phyloP scores from a whole-genome alignment of 441 rosid genomes.

The Adansonia gregorii region DNA sequence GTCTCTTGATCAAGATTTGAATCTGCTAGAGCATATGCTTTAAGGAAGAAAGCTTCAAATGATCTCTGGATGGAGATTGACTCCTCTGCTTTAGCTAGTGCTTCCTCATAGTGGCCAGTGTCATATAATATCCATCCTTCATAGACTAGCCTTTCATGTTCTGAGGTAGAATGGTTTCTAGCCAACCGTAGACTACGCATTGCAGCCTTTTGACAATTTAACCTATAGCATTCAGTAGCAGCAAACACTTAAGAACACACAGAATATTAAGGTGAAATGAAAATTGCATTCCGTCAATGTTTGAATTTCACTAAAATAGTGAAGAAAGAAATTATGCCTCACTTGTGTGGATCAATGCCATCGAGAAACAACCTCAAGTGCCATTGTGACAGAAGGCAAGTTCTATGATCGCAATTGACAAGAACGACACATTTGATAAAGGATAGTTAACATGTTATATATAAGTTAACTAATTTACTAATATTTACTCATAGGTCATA shows the following conservation, averaged over 20 bases:
- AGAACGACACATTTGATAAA: constrained; percentile 2
- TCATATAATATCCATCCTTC: constrained; percentile 98
- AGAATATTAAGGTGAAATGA: background rate
- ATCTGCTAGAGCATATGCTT: constrained; percentile 91
- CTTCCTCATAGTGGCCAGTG: constrained; percentile 95
- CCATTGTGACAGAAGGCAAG: background rate
- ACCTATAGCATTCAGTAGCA: constrained; percentile 48
- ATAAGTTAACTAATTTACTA: background rate
- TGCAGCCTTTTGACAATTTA: constrained; percentile 95
- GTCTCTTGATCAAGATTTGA: constrained; percentile 71
- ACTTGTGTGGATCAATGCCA: background rate
- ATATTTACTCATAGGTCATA: constrained; percentile 5
- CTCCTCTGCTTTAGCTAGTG: constrained; percentile 89
- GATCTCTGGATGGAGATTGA: constrained; percentile 87
- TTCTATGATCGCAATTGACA: background rate
- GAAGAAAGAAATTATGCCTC: background rate
- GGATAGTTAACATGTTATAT: background rate
- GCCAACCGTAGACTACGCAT: constrained; percentile 91
- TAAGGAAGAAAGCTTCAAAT: constrained; percentile 96
- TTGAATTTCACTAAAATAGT: constrained; percentile 10
- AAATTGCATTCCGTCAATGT: background rate
- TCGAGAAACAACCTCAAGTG: constrained; percentile 6
- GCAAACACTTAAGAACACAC: constrained; percentile 16
- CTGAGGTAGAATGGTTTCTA: constrained; percentile 75
- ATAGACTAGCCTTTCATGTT: constrained; percentile 90